Percentiles rank a stretch among this genome's conserved stretches.
phyloP scores from a whole-genome alignment of 169 alveolate species.

The Nephromyces sp. region DNA sequence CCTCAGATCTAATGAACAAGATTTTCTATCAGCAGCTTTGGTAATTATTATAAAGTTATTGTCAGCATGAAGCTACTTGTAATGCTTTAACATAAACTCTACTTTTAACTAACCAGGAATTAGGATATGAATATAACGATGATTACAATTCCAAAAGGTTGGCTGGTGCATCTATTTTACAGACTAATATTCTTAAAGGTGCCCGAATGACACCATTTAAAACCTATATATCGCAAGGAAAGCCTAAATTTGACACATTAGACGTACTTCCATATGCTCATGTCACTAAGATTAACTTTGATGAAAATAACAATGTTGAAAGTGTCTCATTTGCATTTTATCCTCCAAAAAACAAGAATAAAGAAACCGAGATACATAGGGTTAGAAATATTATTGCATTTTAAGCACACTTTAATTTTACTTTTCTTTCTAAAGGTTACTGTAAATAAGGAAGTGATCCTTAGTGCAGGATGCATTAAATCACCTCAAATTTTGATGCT shows the following conservation, averaged over 20 bases:
- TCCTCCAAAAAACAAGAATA: no score
- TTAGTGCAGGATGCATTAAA: conserved; percentile 3
- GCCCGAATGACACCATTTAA: neutral
- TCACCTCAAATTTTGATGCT: conserved; percentile 5
- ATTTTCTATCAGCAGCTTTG: neutral
- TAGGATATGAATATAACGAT: neutral
- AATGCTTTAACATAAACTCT: neutral
- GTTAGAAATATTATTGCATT: neutral
- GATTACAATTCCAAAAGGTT: neutral
- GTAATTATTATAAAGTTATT: neutral
- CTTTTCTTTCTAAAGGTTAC: conserved; percentile 1
- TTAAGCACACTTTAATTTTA: neutral
- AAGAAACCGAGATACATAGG: no score
- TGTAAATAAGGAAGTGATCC: neutral
- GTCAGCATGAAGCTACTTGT: neutral
- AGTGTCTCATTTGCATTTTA: no score
- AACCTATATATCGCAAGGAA: neutral
- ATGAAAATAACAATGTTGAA: neutral
- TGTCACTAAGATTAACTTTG: neutral
- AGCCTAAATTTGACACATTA: neutral
- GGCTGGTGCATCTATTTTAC: neutral
- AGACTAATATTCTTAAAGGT: neutral
- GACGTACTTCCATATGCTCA: neutral
- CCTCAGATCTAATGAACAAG: neutral
- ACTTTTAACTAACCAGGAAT: neutral